phyloP scores from a whole-genome alignment of 108 stramenopile genomes.

The Nitzschia putrida region DNA sequence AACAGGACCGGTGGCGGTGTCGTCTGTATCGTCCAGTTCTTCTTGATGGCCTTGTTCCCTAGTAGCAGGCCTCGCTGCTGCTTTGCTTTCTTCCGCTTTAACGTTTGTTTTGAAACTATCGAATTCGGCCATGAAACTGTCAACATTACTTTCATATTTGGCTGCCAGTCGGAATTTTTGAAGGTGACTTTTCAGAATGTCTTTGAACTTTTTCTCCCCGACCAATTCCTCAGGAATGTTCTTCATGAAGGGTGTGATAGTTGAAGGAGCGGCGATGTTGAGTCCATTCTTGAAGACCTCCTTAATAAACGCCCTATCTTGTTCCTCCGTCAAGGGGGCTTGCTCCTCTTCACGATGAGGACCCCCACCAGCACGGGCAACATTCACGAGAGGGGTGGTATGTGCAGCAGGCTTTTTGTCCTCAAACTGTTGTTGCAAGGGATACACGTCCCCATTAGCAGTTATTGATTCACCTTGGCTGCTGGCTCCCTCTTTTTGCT shows the following conservation, averaged over 20 bases:
- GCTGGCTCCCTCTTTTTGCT: no score
- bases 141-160: constrained; percentile 15
- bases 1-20: no score
- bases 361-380: no score
- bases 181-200: constrained; percentile 43
- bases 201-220: constrained; percentile 32
- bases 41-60: not conserved
- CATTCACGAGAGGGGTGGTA: no score
- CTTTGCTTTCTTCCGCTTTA: not conserved
- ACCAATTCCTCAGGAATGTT: constrained; percentile 30
- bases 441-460: no score
- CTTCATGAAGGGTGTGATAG: constrained; percentile 51
- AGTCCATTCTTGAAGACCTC: constrained; percentile 53
- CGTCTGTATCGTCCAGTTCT: not conserved
- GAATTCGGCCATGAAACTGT: constrained; percentile 52
- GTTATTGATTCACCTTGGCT: no score
- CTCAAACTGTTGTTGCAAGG: no score
- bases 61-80: not conserved
- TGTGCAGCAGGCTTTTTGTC: no score
- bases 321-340: constrained; percentile 12
- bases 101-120: constrained; percentile 27
- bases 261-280: constrained; percentile 47
- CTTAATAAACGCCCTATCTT: constrained; percentile 49
- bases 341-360: no score
- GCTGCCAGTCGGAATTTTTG: constrained; percentile 57